Percentiles rank a stretch among this genome's conserved stretches.
phyloP scores from a whole-genome alignment of 108 stramenopile genomes.

The Cyclotella distinguenda region DNA sequence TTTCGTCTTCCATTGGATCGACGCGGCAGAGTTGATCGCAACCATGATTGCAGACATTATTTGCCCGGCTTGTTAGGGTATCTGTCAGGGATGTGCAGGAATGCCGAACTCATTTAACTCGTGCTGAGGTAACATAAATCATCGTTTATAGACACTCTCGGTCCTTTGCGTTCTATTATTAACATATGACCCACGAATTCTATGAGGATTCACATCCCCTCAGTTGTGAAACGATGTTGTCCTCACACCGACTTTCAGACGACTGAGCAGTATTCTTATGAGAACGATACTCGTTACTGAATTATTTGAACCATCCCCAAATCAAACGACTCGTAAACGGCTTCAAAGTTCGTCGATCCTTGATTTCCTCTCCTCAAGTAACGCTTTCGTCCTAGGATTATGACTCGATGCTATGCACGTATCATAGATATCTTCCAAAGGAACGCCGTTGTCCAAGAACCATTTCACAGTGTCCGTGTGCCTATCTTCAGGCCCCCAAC shows the following conservation, averaged over 20 bases:
- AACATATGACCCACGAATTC: too few species aligned
- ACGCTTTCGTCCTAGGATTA: conserved; percentile 13
- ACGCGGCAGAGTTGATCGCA: background rate
- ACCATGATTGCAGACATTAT: background rate
- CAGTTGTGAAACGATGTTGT: too few species aligned
- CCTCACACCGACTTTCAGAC: too few species aligned
- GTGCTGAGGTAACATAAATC: background rate
- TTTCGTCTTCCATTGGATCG: background rate
- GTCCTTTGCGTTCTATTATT: too few species aligned
- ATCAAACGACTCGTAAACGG: too few species aligned
- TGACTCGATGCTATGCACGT: conserved; percentile 25
- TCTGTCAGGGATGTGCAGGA: background rate
- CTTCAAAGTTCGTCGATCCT: conserved; percentile 1
- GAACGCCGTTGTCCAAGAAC: conserved; percentile 45
- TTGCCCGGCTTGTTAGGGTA: background rate
- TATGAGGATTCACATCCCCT: too few species aligned
- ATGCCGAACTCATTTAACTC: background rate
- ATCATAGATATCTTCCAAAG: conserved; percentile 40
- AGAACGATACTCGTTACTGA: too few species aligned
- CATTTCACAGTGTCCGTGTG: conserved; percentile 37
- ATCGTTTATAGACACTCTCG: background rate
- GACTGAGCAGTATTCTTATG: too few species aligned
- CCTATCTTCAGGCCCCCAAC: conserved; percentile 44
- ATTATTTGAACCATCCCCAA: too few species aligned
- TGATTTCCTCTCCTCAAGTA: conserved; percentile 5